These are phyloP conservation scores for Candida quercuum DNA, from an alignment of 805 yeast genomes.

Conservation along the genomic window DNA sequence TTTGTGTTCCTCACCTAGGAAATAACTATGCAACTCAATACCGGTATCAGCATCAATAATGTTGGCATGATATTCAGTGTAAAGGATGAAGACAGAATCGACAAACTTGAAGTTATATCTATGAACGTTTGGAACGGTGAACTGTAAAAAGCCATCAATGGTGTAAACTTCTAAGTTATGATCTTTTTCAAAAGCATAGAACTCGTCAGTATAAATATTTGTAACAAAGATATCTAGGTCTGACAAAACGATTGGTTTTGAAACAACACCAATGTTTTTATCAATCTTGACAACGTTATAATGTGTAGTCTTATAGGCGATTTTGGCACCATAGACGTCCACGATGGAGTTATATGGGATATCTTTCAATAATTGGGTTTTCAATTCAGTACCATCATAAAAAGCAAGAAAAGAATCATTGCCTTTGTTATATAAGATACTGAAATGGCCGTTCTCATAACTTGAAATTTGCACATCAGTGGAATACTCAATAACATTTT, in stretches of 20 bases:
- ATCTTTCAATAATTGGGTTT: conserved; percentile 6
- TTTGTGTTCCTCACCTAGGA: conserved; percentile 11
- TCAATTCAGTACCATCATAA: conserved; percentile 10
- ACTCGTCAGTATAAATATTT: conserved; percentile 12
- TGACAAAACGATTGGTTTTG: conserved; percentile 7
- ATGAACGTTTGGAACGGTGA: conserved; percentile 18
- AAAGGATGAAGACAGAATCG: conserved; percentile 15
- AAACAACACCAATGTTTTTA: conserved; percentile 6
- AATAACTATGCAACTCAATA: conserved; percentile 15
- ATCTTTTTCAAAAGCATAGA: conserved; percentile 16
- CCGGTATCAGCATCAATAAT: conserved; percentile 23
- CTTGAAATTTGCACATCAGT: conserved; percentile 6
- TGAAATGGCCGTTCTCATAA: conserved; percentile 14
- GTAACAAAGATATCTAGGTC: conserved; percentile 11
- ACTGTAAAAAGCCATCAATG: conserved; percentile 9
- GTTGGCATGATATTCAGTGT: conserved; percentile 18
- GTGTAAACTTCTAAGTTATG: conserved; percentile 17
- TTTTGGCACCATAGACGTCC: conserved; percentile 20
- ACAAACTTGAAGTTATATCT: conserved; percentile 15
- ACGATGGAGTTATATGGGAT: conserved; percentile 10
- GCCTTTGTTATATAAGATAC: conserved; percentile 6
- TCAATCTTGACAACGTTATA: conserved; percentile 9
- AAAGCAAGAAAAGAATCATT: conserved; percentile 9
- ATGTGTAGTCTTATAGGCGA: conserved; percentile 11
- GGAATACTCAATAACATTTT: conserved; percentile 6